phyloP scores from a whole-genome alignment of 1,284 basidiomycete genomes.

The Mycena citricolor region DNA sequence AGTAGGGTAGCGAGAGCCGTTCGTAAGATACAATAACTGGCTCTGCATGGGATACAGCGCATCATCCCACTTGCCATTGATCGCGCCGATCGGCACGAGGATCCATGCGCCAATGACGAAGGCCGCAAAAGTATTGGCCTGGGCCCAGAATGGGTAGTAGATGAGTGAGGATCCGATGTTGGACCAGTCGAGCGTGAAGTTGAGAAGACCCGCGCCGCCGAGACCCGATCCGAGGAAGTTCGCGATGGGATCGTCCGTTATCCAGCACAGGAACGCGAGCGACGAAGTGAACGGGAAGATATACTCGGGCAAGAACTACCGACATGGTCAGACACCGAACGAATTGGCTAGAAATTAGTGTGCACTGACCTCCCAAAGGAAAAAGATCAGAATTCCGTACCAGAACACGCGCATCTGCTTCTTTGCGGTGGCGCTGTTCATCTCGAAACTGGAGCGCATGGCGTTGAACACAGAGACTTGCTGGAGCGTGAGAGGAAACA shows the following conservation, averaged over 20 bases:
- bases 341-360: not conserved
- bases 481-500: slow-evolving; percentile 24
- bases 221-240: slow-evolving; percentile 28
- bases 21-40: slow-evolving; percentile 23
- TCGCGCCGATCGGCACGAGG: slow-evolving; percentile 25
- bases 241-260: slow-evolving; percentile 25
- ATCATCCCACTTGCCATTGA: slow-evolving; percentile 27
- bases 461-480: slow-evolving; percentile 25
- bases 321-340: not conserved
- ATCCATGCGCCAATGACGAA: slow-evolving; percentile 27
- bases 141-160: slow-evolving; percentile 29
- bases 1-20: slow-evolving; percentile 26
- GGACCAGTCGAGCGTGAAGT: slow-evolving; percentile 28
- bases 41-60: slow-evolving; percentile 27
- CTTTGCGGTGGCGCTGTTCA: slow-evolving; percentile 12
- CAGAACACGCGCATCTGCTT: slow-evolving; percentile 29
- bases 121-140: slow-evolving; percentile 25
- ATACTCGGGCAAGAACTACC: slow-evolving; percentile 23
- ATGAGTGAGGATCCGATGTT: slow-evolving; percentile 27
- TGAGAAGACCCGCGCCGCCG: slow-evolving; percentile 28
- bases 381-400: slow-evolving; percentile 25
- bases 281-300: slow-evolving; percentile 30
- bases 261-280: slow-evolving; percentile 29
- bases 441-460: slow-evolving; percentile 23
- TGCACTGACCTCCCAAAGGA: slow-evolving; percentile 26